Percentiles rank a stretch among this genome's conserved stretches.
Conservation (phyloP, 805 yeast genomes). For the Metschnikowia kofuensis region DNA sequence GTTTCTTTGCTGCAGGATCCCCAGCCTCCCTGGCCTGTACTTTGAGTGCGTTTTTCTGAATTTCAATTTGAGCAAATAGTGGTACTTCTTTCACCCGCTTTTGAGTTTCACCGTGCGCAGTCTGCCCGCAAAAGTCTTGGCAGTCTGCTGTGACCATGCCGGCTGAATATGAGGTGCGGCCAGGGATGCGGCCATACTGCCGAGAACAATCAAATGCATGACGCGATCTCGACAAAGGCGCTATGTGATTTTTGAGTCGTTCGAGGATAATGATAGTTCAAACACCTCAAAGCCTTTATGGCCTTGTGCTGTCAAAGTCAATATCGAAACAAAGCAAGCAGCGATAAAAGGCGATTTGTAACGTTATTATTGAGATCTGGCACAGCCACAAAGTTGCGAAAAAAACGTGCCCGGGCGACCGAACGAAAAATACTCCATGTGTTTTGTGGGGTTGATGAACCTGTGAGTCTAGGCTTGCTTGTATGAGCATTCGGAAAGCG, state of each 20-base stretch:
- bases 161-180: background rate
- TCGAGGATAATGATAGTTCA: background rate
- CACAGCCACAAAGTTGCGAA: background rate
- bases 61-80: constrained; percentile 5
- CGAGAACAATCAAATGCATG: background rate
- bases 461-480: background rate
- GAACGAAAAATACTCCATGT: background rate
- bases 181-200: background rate
- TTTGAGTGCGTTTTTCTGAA: background rate
- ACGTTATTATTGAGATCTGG: background rate
- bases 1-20: background rate
- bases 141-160: background rate
- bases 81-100: background rate
- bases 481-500: no score
- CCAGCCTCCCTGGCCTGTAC: background rate
- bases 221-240: background rate
- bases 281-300: background rate
- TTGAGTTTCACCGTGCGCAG: background rate
- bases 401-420: background rate
- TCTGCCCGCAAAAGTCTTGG: constrained; percentile 1
- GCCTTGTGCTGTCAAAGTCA: background rate
- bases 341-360: background rate
- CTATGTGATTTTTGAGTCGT: background rate
- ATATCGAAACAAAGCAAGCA: background rate
- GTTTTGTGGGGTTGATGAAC: background rate